phyloP scores from a whole-genome alignment of 306 rosid species.

The Luffa acutangula region DNA sequence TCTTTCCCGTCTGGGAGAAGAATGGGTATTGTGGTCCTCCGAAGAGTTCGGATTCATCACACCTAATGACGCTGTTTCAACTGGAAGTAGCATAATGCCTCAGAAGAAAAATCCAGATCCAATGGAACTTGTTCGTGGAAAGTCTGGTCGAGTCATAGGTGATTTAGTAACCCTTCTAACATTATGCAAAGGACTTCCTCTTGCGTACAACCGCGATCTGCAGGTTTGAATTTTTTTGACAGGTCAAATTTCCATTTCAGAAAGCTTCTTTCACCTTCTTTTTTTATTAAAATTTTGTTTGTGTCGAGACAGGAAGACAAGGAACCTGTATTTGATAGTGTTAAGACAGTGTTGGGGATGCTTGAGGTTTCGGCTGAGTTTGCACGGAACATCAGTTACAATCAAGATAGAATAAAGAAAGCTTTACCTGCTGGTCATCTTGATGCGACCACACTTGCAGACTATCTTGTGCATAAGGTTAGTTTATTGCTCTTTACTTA shows the following conservation, averaged over 20 bases:
- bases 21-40: slow-evolving; percentile 96
- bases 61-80: slow-evolving; percentile 87
- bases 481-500: slow-evolving; percentile 6
- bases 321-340: slow-evolving; percentile 94
- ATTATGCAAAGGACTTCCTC: slow-evolving; percentile 96
- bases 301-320: slow-evolving; percentile 70
- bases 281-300: neutral
- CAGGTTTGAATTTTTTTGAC: slow-evolving; percentile 32
- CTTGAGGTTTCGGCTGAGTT: slow-evolving; percentile 95
- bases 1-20: slow-evolving; percentile 97
- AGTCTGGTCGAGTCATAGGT: slow-evolving; percentile 83
- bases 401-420: slow-evolving; percentile 63
- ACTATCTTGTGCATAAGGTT: slow-evolving; percentile 90
- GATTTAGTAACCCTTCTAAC: slow-evolving; percentile 80
- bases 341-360: slow-evolving; percentile 86
- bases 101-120: slow-evolving; percentile 99
- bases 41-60: slow-evolving; percentile 95
- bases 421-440: slow-evolving; percentile 94
- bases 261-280: neutral
- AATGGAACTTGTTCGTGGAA: slow-evolving; percentile 98
- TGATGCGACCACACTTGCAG: slow-evolving; percentile 98
- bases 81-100: slow-evolving; percentile 99
- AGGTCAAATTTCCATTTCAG: neutral
- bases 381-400: slow-evolving; percentile 68
- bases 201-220: slow-evolving; percentile 91